Evolutionary conservation across 352 stramenopile species (phyloP).

Genomic region (Globisporangium recalcitrans): DNA sequence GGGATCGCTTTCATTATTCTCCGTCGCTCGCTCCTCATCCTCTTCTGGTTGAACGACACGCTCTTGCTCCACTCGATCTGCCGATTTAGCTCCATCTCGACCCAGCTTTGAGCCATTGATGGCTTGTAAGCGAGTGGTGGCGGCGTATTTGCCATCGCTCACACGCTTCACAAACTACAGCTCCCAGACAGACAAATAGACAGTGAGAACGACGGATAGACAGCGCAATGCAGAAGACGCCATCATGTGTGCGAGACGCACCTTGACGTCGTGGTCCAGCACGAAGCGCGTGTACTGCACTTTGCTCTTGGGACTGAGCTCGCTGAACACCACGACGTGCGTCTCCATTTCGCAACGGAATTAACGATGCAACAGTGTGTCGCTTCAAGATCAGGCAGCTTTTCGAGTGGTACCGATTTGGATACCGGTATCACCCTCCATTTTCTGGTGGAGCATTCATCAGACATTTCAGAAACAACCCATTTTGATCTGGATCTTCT

Average conservation of each 20-base stretch:
- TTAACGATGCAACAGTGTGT: neutral
- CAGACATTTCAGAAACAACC: too few species aligned
- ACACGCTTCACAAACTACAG: constrained; percentile 44
- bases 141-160: constrained; percentile 49
- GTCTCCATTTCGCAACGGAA: constrained; percentile 10
- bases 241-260: constrained; percentile 5
- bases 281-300: constrained; percentile 70
- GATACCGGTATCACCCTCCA: too few species aligned
- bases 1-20: neutral
- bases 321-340: constrained; percentile 57
- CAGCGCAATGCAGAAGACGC: neutral
- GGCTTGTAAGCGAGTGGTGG: constrained; percentile 40
- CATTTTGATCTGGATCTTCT: too few species aligned
- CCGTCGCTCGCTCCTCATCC: too few species aligned
- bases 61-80: neutral
- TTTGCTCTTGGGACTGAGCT: constrained; percentile 51
- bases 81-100: neutral
- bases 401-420: neutral
- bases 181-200: constrained; percentile 3
- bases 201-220: neutral
- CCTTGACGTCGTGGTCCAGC: constrained; percentile 58
- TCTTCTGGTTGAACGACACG: neutral
- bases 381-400: constrained; percentile 5
- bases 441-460: neutral
- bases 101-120: neutral